Conservation (phyloP, 192 early-diverging fungal species). For the Coemansia guatemalensis region DNA sequence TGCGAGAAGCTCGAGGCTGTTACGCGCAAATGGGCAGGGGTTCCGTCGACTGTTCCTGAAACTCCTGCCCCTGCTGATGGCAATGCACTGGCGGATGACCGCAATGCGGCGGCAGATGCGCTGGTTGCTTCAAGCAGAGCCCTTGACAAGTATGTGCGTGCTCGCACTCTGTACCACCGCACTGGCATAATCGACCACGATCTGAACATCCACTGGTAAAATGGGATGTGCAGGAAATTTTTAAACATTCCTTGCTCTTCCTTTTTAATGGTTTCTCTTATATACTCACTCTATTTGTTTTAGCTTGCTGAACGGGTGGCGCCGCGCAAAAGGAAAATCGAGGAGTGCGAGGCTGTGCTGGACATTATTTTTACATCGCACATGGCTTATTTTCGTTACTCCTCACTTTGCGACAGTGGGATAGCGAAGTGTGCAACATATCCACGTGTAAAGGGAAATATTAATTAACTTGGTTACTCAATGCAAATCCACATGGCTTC, state of each 20-base stretch:
- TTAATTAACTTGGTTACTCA: too few species aligned
- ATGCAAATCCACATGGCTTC: too few species aligned
- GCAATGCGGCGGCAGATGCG: constrained; percentile 40
- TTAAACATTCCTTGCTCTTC: neutral
- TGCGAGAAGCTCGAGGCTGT: constrained; percentile 50
- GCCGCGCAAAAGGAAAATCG: neutral
- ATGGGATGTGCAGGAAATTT: neutral
- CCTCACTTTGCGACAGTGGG: neutral
- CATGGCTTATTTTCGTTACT: neutral
- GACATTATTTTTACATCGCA: neutral
- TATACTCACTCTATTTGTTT: neutral
- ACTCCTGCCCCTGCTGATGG: neutral
- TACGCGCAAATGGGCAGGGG: constrained; percentile 53
- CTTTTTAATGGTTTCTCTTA: neutral
- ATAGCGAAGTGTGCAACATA: neutral
- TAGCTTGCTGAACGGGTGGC: neutral
- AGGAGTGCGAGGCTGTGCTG: neutral
- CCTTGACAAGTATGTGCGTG: constrained; percentile 53
- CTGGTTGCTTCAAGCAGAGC: constrained; percentile 52
- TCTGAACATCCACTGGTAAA: constrained; percentile 21
- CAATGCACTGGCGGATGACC: constrained; percentile 27
- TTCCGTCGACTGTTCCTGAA: constrained; percentile 12
- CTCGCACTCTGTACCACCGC: constrained; percentile 57
- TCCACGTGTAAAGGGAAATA: too few species aligned
- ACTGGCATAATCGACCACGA: constrained; percentile 38